Conservation (phyloP, 2,329 filamentous ascomycete species). For the Elsinoe perseae region DNA sequence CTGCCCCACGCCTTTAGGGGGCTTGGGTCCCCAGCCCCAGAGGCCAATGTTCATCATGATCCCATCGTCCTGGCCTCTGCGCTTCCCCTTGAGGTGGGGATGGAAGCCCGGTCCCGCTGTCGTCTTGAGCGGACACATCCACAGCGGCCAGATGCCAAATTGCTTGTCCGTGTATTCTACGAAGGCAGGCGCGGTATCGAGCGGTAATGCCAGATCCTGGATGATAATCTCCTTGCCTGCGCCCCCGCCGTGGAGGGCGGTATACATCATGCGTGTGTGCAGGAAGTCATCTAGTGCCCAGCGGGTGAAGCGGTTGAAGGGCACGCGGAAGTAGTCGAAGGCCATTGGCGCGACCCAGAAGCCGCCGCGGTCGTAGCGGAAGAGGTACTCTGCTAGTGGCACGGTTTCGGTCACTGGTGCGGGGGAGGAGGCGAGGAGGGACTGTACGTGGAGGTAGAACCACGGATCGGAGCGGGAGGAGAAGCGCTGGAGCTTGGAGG, state of each 20-base stretch:
- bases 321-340: slow-evolving; percentile 56
- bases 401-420: slow-evolving; percentile 45
- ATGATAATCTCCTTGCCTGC: slow-evolving; percentile 55
- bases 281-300: slow-evolving; percentile 55
- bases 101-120: slow-evolving; percentile 27
- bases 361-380: slow-evolving; percentile 61
- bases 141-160: slow-evolving; percentile 41
- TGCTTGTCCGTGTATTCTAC: slow-evolving; percentile 35
- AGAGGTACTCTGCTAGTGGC: slow-evolving; percentile 59
- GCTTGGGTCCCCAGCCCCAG: slow-evolving; percentile 46
- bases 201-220: slow-evolving; percentile 52
- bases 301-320: slow-evolving; percentile 58
- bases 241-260: slow-evolving; percentile 55
- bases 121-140: slow-evolving; percentile 39
- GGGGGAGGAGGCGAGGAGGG: slow-evolving; percentile 36
- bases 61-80: slow-evolving; percentile 20
- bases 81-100: slow-evolving; percentile 23
- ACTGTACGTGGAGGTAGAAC: slow-evolving; percentile 42
- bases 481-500: slow-evolving; percentile 28
- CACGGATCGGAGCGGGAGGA: slow-evolving; percentile 41
- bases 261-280: slow-evolving; percentile 58
- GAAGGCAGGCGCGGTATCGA: slow-evolving; percentile 37
- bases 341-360: slow-evolving; percentile 61
- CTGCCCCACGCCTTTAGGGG: neutral
- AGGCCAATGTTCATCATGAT: slow-evolving; percentile 54